Evolutionary conservation across 192 early-diverging fungal species (phyloP).

Genomic region (Fimicolochytrium jonesii): DNA sequence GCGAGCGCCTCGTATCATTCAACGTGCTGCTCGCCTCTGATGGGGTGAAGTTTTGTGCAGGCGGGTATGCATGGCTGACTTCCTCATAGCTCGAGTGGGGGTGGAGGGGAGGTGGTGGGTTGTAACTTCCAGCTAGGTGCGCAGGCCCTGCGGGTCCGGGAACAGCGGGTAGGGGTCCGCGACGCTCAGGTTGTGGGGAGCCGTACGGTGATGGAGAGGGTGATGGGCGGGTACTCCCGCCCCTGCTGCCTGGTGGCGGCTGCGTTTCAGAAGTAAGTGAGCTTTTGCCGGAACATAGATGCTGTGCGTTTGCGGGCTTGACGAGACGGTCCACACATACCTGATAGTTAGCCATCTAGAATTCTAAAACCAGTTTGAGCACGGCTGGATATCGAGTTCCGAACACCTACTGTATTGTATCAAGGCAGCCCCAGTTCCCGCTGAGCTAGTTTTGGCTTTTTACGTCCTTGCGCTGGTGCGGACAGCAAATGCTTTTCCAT

Average conservation of each 20-base stretch:
- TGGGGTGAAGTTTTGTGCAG: constrained; percentile 7
- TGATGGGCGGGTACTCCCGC: constrained; percentile 6
- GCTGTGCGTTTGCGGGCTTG: no score
- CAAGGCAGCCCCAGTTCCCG: no score
- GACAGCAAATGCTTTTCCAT: no score
- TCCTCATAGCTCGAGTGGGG: neutral
- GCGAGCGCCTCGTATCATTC: neutral
- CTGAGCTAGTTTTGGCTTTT: no score
- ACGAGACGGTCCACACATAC: no score
- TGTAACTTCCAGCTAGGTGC: neutral
- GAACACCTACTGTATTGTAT: no score
- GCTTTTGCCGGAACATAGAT: no score
- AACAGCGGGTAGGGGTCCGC: constrained; percentile 2
- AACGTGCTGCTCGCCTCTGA: neutral
- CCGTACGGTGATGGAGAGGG: constrained; percentile 3
- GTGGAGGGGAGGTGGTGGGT: neutral
- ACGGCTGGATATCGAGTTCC: no score
- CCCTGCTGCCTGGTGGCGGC: neutral
- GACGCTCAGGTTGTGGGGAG: constrained; percentile 5
- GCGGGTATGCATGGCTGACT: neutral
- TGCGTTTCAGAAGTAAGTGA: no score
- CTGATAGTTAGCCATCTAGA: no score
- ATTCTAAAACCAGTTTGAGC: no score
- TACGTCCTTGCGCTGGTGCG: no score
- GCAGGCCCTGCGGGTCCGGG: constrained; percentile 2